Conservation (phyloP, 2,329 filamentous ascomycete genomes). For the Phialocephala sp. region DNA sequence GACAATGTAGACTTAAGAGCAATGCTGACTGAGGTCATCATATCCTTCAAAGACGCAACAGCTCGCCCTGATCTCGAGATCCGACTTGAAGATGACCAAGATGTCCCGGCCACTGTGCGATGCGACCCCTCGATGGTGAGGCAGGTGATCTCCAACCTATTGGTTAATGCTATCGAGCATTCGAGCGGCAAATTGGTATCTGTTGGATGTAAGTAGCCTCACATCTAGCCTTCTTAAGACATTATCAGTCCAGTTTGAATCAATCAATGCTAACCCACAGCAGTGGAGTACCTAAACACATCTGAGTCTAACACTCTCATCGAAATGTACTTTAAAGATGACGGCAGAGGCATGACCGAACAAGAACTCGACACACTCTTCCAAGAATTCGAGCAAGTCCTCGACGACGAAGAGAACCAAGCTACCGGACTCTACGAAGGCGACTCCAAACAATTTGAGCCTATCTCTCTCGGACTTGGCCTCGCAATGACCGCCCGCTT, state of each 20-base stretch:
- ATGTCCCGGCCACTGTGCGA: constrained; percentile 28
- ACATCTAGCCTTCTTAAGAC: neutral
- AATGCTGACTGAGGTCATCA: constrained; percentile 26
- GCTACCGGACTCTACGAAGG: constrained; percentile 12
- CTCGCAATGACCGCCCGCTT: constrained; percentile 35
- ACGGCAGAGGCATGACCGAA: constrained; percentile 33
- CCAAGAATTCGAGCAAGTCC: constrained; percentile 34
- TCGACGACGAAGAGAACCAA: constrained; percentile 32
- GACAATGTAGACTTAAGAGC: constrained; percentile 30
- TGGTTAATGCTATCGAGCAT: constrained; percentile 35
- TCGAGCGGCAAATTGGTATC: constrained; percentile 23
- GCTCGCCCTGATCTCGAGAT: constrained; percentile 23
- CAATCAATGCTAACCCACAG: neutral
- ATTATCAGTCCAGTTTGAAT: neutral
- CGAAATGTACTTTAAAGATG: constrained; percentile 32
- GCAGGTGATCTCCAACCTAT: constrained; percentile 32
- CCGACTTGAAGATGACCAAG: constrained; percentile 22
- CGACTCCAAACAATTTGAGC: neutral
- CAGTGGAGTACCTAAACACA: constrained; percentile 25
- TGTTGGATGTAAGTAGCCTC: constrained; percentile 21
- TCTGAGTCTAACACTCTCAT: constrained; percentile 28
- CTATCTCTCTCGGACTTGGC: constrained; percentile 32
- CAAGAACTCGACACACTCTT: constrained; percentile 32
- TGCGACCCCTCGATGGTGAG: constrained; percentile 31
- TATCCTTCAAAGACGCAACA: constrained; percentile 24